Conservation (phyloP, 495 filamentous ascomycete species). For the Parathielavia appendiculata region DNA sequence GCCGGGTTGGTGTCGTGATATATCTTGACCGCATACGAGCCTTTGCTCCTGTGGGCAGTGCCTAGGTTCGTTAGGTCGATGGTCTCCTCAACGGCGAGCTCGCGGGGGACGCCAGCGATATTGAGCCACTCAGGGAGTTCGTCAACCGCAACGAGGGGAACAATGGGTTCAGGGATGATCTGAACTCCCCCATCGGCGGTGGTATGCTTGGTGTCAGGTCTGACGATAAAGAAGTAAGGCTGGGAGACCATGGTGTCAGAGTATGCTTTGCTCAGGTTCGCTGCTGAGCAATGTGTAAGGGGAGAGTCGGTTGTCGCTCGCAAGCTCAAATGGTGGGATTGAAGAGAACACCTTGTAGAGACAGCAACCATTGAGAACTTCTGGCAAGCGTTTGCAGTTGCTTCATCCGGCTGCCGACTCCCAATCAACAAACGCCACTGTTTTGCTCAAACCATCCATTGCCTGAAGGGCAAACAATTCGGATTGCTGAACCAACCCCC, state of each 20-base stretch:
- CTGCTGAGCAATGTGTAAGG: not conserved
- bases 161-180: slow-evolving; percentile 29
- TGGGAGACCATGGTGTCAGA: slow-evolving; percentile 11
- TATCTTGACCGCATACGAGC: slow-evolving; percentile 32
- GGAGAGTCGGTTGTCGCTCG: too few species aligned
- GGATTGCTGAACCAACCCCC: not conserved
- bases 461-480: not conserved
- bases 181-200: slow-evolving; percentile 18
- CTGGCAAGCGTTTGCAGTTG: not conserved
- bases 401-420: not conserved
- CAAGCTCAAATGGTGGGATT: too few species aligned
- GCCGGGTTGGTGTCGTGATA: not conserved
- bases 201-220: slow-evolving; percentile 22
- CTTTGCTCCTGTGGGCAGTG: slow-evolving; percentile 23
- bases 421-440: not conserved
- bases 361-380: not conserved
- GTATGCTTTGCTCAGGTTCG: not conserved
- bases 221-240: slow-evolving; percentile 35
- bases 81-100: slow-evolving; percentile 36
- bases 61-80: slow-evolving; percentile 39
- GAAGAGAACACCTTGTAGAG: not conserved
- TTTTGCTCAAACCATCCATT: not conserved
- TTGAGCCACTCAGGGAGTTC: slow-evolving; percentile 42
- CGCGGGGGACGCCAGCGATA: slow-evolving; percentile 36
- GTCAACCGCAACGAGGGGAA: slow-evolving; percentile 43